A percentile compares a stretch with the other conserved stretches of the same genome.
phyloP scores from a whole-genome alignment of 176 grass and related monocot genomes.

The Bonia amplexicaulis region DNA sequence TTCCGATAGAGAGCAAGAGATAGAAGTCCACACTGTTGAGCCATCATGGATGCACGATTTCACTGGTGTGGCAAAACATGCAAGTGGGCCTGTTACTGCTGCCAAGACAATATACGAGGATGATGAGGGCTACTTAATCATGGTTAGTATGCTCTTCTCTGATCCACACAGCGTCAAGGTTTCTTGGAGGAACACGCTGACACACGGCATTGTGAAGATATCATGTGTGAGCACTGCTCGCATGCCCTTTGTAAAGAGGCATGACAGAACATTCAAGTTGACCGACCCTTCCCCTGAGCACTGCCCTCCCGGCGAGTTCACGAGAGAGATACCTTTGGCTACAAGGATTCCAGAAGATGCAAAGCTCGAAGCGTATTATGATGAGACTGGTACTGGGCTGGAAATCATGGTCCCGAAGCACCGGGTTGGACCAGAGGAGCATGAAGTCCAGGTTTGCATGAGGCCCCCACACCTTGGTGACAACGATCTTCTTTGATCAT shows the following conservation, averaged over 20 bases:
- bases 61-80: slow-evolving; percentile 56
- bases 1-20: slow-evolving; percentile 63
- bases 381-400: slow-evolving; percentile 59
- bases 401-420: slow-evolving; percentile 78
- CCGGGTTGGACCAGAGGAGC: slow-evolving; percentile 64
- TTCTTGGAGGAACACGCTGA: slow-evolving; percentile 62
- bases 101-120: slow-evolving; percentile 74
- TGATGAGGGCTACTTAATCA: slow-evolving; percentile 59
- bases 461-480: slow-evolving; percentile 62
- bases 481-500: slow-evolving; percentile 53
- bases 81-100: slow-evolving; percentile 65
- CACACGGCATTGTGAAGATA: slow-evolving; percentile 70
- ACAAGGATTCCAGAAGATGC: slow-evolving; percentile 72
- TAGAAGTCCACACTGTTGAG: slow-evolving; percentile 41
- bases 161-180: slow-evolving; percentile 63
- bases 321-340: slow-evolving; percentile 70
- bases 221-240: slow-evolving; percentile 62
- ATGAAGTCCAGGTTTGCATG: slow-evolving; percentile 77
- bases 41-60: slow-evolving; percentile 67
- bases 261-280: slow-evolving; percentile 57
- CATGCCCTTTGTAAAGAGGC: slow-evolving; percentile 47
- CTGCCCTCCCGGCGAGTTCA: slow-evolving; percentile 59
- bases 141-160: slow-evolving; percentile 59
- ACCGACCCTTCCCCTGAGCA: slow-evolving; percentile 62
- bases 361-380: slow-evolving; percentile 65